phyloP scores from a whole-genome alignment of 176 grass and related monocot species.

The Lolium rigidum region DNA sequence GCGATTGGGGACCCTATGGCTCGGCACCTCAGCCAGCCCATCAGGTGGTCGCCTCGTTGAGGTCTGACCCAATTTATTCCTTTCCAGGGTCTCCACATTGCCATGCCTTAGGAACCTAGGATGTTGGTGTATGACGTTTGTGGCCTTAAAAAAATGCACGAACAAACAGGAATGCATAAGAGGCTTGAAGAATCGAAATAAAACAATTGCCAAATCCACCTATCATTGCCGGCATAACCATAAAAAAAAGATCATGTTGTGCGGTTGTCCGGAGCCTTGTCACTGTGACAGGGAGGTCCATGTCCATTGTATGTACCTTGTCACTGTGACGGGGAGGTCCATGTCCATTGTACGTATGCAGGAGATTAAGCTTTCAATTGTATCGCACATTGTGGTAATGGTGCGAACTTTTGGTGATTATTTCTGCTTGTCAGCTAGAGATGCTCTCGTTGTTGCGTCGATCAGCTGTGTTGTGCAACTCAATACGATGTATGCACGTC shows the following conservation, averaged over 20 bases:
- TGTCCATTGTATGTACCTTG: not conserved
- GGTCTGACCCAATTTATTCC: not conserved
- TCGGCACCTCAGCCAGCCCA: not conserved
- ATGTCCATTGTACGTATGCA: not conserved
- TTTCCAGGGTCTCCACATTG: not conserved
- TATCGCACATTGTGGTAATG: not conserved
- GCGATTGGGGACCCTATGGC: not conserved
- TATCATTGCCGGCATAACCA: not conserved
- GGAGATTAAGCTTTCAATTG: not conserved
- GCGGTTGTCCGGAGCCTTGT: not conserved
- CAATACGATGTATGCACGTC: not conserved
- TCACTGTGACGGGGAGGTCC: not conserved
- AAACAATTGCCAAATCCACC: not conserved
- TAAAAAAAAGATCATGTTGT: not conserved
- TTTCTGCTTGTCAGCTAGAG: too few relatives aligned
- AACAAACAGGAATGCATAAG: not conserved
- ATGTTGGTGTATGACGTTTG: not conserved
- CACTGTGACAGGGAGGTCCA: not conserved
- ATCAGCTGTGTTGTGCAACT: too few relatives aligned
- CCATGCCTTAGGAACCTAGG: not conserved
- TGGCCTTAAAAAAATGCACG: not conserved
- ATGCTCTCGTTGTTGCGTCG: too few relatives aligned
- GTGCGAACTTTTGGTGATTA: not conserved
- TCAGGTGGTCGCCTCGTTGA: not conserved
- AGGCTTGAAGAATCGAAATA: not conserved